phyloP scores from a whole-genome alignment of 768 basidiomycete species.

The Rickenella mellea region DNA sequence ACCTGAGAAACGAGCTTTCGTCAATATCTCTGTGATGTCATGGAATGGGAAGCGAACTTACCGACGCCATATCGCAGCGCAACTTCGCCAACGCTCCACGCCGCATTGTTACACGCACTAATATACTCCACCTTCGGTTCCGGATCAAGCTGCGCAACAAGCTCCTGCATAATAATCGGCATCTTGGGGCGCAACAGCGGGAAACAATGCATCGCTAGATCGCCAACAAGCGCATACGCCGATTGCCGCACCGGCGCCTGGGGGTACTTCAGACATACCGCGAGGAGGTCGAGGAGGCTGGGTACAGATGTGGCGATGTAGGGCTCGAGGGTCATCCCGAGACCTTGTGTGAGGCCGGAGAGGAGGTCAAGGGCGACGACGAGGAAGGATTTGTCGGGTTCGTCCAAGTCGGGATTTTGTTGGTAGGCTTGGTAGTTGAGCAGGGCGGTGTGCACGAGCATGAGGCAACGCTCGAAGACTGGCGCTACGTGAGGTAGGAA shows the following conservation, averaged over 20 bases:
- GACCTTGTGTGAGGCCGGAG: slow-evolving; percentile 90
- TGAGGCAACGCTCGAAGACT: slow-evolving; percentile 86
- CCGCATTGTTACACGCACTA: slow-evolving; percentile 97
- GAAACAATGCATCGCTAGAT: slow-evolving; percentile 96
- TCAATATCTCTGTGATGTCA: slow-evolving; percentile 2
- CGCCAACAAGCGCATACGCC: slow-evolving; percentile 96
- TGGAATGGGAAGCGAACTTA: slow-evolving; percentile 20
- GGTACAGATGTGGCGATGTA: slow-evolving; percentile 65
- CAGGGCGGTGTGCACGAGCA: slow-evolving; percentile 74
- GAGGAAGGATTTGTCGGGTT: slow-evolving; percentile 95
- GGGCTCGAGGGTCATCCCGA: slow-evolving; percentile 68
- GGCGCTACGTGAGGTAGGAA: slow-evolving; percentile 86
- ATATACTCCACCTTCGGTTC: slow-evolving; percentile 92
- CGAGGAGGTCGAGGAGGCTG: slow-evolving; percentile 70
- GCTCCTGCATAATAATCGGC: slow-evolving; percentile 81
- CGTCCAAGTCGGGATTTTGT: slow-evolving; percentile 83
- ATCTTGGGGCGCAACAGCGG: slow-evolving; percentile 74
- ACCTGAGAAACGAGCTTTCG: slow-evolving; percentile 27
- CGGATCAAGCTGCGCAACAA: slow-evolving; percentile 83
- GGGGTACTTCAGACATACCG: slow-evolving; percentile 88
- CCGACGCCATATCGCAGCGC: slow-evolving; percentile 84
- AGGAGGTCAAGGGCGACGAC: slow-evolving; percentile 96
- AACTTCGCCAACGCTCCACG: slow-evolving; percentile 99
- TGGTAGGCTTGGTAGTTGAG: slow-evolving; percentile 82
- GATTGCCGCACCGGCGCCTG: slow-evolving; percentile 94